Evolutionary conservation across 2,329 filamentous ascomycete genomes (phyloP), one percentile per base, ranked within the genome.

Genomic region (Phialemonium atrogriseum): DNA sequence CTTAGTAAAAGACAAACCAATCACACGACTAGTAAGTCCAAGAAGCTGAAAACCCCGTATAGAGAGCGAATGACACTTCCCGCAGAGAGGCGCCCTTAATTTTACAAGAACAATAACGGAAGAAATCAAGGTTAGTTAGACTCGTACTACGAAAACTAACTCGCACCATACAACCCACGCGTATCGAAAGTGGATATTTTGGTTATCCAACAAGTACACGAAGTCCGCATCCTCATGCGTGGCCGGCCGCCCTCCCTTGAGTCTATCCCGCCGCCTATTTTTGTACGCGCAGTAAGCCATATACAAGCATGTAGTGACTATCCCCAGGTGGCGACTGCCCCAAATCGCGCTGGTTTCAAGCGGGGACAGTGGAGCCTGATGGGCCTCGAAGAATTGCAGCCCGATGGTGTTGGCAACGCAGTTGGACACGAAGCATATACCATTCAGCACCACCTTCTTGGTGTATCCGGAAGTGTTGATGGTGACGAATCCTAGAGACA

Each of bases 301-400:
- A 29, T 56, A 48, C n/a, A 50, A 15, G 3, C 47, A 11, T 13
- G 56, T 55, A 7, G 46, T 49, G 24, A 57, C 42, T 21, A 54
- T 41, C 17, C 43, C 37, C 2, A 51, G 32, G 9, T 45, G 32
- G 27, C 50, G 51, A 18, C 40, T 44, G 10, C 32, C 44, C 5
- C 51, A 33, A 33, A 48, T 49, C 27, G 40, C 43, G 3, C 36
- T 46, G 10, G 55, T 49, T 2, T 46, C 57, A 2, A 56, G 46
- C 2, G 46, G 34, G 36, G 60, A 62, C 2, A 46, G 35, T 0
- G 51, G 68, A 1, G 79, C 75, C 67, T 84, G 73, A 56, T 81
- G 81, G 4, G 68, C 74, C 3, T 77, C 75, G 54, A 80, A 83
- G 52, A 83, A 80, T 0, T 78, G 78, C 0, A 80, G 80, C 1